Conservation (phyloP, 2,329 filamentous ascomycete species). For the Cercospora berteroae region DNA sequence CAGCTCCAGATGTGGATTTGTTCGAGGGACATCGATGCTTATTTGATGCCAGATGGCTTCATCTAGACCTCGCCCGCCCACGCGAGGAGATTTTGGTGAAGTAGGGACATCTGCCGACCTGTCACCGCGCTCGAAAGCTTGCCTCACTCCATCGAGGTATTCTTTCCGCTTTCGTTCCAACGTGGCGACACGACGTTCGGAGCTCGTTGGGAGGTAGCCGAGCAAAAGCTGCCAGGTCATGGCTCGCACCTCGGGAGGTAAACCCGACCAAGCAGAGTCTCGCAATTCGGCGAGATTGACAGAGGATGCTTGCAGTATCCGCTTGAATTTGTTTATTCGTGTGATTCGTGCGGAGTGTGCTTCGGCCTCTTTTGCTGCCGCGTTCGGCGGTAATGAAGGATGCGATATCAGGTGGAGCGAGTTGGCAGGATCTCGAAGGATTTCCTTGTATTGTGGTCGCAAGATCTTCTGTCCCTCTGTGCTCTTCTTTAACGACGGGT, state of each 20-base stretch:
- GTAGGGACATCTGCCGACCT: slow-evolving; percentile 53
- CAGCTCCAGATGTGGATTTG: slow-evolving; percentile 90
- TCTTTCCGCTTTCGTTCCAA: slow-evolving; percentile 94
- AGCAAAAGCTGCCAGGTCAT: slow-evolving; percentile 99
- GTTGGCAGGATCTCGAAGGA: slow-evolving; percentile 81
- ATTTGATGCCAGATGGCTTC: slow-evolving; percentile 99
- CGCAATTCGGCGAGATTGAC: slow-evolving; percentile 83
- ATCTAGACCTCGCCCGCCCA: slow-evolving; percentile 72
- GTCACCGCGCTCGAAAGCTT: slow-evolving; percentile 59
- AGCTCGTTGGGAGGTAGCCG: slow-evolving; percentile 94
- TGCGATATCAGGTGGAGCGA: slow-evolving; percentile 92
- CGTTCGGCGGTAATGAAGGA: slow-evolving; percentile 68
- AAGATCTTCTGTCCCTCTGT: slow-evolving; percentile 85
- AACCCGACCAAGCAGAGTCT: slow-evolving; percentile 85
- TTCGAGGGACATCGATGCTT: slow-evolving; percentile 94
- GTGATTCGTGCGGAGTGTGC: slow-evolving; percentile 82
- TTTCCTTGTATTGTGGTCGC: slow-evolving; percentile 95
- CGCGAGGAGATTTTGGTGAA: slow-evolving; percentile 40
- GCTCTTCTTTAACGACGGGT: slow-evolving; percentile 78
- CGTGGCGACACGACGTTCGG: slow-evolving; percentile 83
- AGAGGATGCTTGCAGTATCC: slow-evolving; percentile 85
- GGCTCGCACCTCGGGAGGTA: slow-evolving; percentile 90
- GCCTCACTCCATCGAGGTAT: slow-evolving; percentile 84
- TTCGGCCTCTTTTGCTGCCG: slow-evolving; percentile 79
- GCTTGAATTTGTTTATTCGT: slow-evolving; percentile 98